phyloP scores from a whole-genome alignment of 2,329 filamentous ascomycete species.

The Aspergillus awamori region DNA sequence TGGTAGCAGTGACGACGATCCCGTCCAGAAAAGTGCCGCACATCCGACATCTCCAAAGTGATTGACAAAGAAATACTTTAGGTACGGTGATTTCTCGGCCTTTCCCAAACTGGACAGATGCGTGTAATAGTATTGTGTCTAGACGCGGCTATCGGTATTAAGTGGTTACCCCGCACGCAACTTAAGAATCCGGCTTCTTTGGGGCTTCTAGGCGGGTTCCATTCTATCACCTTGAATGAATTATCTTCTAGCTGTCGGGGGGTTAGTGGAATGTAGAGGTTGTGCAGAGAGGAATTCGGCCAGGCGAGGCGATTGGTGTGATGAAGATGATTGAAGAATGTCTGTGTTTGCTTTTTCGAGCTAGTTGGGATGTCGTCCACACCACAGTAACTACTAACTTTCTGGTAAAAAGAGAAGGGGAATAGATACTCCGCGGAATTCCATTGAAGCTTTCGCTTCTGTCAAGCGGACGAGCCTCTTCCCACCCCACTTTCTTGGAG shows the following conservation, averaged over 20 bases:
- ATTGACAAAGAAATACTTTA: not conserved
- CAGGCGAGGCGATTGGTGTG: not conserved
- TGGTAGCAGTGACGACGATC: too few relatives aligned
- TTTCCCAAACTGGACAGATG: not conserved
- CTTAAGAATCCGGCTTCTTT: not conserved
- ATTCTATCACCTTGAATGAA: not conserved
- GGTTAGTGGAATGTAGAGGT: too few relatives aligned
- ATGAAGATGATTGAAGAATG: not conserved
- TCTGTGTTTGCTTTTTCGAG: too few relatives aligned
- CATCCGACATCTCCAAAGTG: not conserved
- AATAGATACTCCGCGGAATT: too few relatives aligned
- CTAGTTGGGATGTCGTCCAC: too few relatives aligned
- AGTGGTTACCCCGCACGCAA: conserved; percentile 13
- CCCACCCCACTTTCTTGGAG: too few relatives aligned
- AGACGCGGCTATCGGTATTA: not conserved
- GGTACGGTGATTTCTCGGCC: not conserved
- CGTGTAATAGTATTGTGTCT: not conserved
- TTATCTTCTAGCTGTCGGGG: too few relatives aligned
- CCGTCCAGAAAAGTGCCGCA: conserved; percentile 6
- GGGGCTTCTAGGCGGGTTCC: conserved; percentile 13
- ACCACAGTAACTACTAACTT: too few relatives aligned
- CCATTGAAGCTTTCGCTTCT: too few relatives aligned
- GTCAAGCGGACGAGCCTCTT: too few relatives aligned
- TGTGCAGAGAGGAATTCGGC: not conserved
- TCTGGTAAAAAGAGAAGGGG: too few relatives aligned